A percentile compares a stretch with the other conserved stretches of the same genome.
phyloP scores from a whole-genome alignment of 1,284 basidiomycete genomes.

The Cryptococcus hybrid region DNA sequence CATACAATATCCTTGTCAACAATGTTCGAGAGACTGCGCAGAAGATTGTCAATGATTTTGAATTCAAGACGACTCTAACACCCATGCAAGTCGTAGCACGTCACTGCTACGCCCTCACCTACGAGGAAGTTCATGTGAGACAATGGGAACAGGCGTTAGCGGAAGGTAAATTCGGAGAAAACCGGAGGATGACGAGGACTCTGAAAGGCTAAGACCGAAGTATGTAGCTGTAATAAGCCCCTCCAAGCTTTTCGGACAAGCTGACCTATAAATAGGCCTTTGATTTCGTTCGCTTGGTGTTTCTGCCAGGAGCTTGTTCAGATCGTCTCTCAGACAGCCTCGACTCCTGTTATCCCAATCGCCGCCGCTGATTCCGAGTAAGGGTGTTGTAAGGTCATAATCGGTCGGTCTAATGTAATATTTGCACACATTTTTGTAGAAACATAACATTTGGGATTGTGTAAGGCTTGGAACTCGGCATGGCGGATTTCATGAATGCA shows the following conservation, averaged over 20 bases:
- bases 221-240: no score
- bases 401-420: no score
- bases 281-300: slow-evolving; percentile 46
- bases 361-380: no score
- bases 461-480: no score
- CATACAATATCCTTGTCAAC: slow-evolving; percentile 22
- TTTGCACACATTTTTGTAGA: no score
- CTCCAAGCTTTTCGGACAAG: no score
- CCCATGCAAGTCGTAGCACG: slow-evolving; percentile 28
- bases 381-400: no score
- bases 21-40: slow-evolving; percentile 23
- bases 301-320: slow-evolving; percentile 39
- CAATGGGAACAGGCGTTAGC: slow-evolving; percentile 26
- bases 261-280: slow-evolving; percentile 22
- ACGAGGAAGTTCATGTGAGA: slow-evolving; percentile 29
- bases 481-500: no score
- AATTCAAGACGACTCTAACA: slow-evolving; percentile 20
- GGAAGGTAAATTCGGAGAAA: slow-evolving; percentile 1
- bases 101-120: slow-evolving; percentile 41
- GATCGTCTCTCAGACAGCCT: slow-evolving; percentile 11
- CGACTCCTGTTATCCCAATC: no score
- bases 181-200: slow-evolving; percentile 14
- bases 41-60: slow-evolving; percentile 11
- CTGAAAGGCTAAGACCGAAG: slow-evolving; percentile 19
- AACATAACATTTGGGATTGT: no score